phyloP scores from a whole-genome alignment of 768 basidiomycete species.

The Auricularia sp. region DNA sequence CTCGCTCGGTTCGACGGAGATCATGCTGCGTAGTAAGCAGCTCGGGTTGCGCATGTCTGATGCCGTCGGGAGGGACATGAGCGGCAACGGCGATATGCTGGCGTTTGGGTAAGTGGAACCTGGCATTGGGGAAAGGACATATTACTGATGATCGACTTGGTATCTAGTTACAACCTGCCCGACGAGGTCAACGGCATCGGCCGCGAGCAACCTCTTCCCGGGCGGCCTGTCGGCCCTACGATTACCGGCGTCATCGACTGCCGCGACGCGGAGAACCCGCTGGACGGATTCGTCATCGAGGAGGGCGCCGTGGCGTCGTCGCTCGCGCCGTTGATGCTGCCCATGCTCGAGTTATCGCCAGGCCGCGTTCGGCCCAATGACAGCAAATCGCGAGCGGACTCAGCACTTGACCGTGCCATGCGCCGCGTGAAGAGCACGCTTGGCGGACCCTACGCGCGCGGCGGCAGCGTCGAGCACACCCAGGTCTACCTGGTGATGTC shows the following conservation, averaged over 20 bases:
- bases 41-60: not conserved
- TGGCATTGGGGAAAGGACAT: too few species aligned
- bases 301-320: slow-evolving; percentile 4
- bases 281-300: slow-evolving; percentile 6
- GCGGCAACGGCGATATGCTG: slow-evolving; percentile 2
- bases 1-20: slow-evolving; percentile 3
- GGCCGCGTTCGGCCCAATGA: not conserved
- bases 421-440: not conserved
- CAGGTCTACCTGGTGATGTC: slow-evolving; percentile 5
- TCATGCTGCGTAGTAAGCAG: slow-evolving; percentile 4
- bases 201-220: not conserved
- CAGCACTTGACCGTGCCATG: not conserved
- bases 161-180: not conserved
- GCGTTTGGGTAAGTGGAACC: not conserved
- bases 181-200: slow-evolving; percentile 2
- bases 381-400: not conserved
- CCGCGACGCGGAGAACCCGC: slow-evolving; percentile 3
- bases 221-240: not conserved
- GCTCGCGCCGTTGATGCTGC: not conserved
- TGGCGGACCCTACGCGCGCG: not conserved
- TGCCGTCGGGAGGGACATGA: not conserved
- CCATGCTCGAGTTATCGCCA: not conserved
- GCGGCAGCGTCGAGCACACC: slow-evolving; percentile 3
- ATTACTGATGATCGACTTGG: not conserved
- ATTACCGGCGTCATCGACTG: slow-evolving; percentile 5